Evolutionary conservation across 192 early-diverging fungal species (phyloP).

Genomic region (Radiomyces spectabilis): DNA sequence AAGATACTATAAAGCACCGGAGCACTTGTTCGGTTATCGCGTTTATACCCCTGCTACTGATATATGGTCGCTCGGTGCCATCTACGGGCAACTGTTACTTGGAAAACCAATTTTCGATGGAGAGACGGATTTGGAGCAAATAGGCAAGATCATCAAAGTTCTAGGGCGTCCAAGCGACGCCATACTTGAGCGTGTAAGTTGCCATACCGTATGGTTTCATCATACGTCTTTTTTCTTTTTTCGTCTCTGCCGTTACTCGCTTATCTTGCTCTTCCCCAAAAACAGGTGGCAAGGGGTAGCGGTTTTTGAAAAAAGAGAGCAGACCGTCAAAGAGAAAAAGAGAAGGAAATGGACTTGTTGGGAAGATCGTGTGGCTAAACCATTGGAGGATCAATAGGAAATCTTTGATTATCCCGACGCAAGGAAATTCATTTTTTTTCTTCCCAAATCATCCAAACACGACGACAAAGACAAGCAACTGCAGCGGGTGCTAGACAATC

Average conservation of each 20-base stretch:
- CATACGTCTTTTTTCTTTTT: too few relatives aligned
- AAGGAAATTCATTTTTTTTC: neutral
- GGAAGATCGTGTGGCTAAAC: neutral
- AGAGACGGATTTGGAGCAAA: neutral
- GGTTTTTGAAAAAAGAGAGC: too few relatives aligned
- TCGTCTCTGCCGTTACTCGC: too few relatives aligned
- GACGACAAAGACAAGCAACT: neutral
- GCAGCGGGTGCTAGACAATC: neutral
- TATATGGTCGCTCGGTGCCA: slow-evolving; percentile 1
- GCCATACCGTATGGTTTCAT: too few relatives aligned
- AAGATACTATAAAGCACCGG: neutral
- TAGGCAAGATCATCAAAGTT: slow-evolving; percentile 1
- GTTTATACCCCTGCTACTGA: slow-evolving; percentile 1
- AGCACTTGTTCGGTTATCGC: neutral
- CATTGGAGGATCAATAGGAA: neutral
- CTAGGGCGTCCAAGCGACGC: neutral
- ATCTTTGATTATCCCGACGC: neutral
- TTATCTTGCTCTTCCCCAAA: too few relatives aligned
- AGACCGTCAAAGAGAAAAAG: neutral
- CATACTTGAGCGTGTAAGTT: neutral
- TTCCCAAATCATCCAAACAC: neutral
- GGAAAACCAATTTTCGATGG: neutral
- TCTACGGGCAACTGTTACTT: neutral
- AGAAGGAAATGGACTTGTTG: neutral
- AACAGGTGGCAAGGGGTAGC: too few relatives aligned